Evolutionary conservation across 2,329 filamentous ascomycete species (phyloP), one percentile per base, ranked within the genome.

Genomic region (Macrophomina tecta): DNA sequence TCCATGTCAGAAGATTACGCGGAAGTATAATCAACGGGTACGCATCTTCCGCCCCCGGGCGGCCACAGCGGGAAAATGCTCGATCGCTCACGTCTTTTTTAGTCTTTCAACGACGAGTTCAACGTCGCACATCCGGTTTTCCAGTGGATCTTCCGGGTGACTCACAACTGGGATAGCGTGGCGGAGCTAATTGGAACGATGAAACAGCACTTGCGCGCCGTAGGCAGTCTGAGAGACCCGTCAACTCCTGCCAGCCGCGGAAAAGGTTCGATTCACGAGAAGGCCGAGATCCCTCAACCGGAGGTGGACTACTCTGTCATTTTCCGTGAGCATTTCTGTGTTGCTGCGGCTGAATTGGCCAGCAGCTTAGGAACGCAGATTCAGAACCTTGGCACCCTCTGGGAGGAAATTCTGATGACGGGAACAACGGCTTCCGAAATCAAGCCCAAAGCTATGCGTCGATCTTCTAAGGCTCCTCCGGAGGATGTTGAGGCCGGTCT

Each of bases 91-190:
- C 16, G 34, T 16, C n/a, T 12, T 18, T 14, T 40, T 75, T 69
- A 79, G 75, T 88, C 87, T 34, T 87, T 90, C 64, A 87, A 89
- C 68, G 92, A 96, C 68, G 87, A 89, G 14, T 94, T 97, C 73
- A 89, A 88, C 66, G 88, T 89, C 30, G 86, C 87, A 0, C 92
- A 97, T 74, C 87, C 91, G 0, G 87, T 94, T 1, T 97, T 95
- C 77, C 88, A 93, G 60, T 97, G 93, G 93, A 90, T 95, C 73
- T 96, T 91, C 74, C 87, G 91, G 66, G 91, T 92, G 2, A 92
- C 91, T 6, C 86, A 89, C 67, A 90, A 93, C 76, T 97, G 93
- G 93, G 75, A 80, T 7, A 85, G 87, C 48, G 84, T 97, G 32
- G 83, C 83, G 65, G 86, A 88, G 52, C 82, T 95, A 5, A 83